Percentiles rank a stretch among this genome's conserved stretches.
Conservation (phyloP, 148 eudicot species). For the Mesembryanthemum crystallinum region DNA sequence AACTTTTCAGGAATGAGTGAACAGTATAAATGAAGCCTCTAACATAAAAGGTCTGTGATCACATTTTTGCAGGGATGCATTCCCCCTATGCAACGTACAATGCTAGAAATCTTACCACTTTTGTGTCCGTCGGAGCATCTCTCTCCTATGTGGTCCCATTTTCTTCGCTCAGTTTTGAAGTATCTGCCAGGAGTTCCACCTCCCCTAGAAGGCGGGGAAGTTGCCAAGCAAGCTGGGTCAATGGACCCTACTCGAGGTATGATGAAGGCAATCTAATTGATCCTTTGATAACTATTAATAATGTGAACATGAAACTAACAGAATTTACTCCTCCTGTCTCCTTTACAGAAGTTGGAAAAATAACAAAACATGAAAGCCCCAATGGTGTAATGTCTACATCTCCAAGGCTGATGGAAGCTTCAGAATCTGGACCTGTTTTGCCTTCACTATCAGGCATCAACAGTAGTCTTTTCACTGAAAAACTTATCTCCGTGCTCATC, state of each 20-base stretch:
- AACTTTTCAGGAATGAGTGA: not conserved
- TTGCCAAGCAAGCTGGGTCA: constrained; percentile 33
- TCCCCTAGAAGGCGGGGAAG: constrained; percentile 40
- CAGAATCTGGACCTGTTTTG: constrained; percentile 26
- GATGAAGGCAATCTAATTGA: constrained; percentile 13
- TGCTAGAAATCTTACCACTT: constrained; percentile 73
- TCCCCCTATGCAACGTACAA: constrained; percentile 82
- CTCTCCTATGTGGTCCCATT: constrained; percentile 70
- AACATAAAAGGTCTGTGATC: not conserved
- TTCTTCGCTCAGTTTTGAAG: constrained; percentile 56
- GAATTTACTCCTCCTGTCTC: not conserved
- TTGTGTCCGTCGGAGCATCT: constrained; percentile 80
- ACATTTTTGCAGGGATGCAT: constrained; percentile 63
- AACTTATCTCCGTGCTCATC: constrained; percentile 69
- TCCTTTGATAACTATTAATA: constrained; percentile 5
- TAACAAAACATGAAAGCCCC: constrained; percentile 28
- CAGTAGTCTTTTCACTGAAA: constrained; percentile 69
- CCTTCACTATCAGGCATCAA: constrained; percentile 30
- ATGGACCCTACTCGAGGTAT: constrained; percentile 40
- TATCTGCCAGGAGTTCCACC: constrained; percentile 64
- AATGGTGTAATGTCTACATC: constrained; percentile 40
- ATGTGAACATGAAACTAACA: not conserved
- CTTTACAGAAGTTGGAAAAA: constrained; percentile 35
- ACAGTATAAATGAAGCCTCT: constrained; percentile 3
- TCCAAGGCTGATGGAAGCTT: constrained; percentile 28